These are phyloP conservation scores for Casuarina glauca DNA, from an alignment of 306 rosid genomes.

Conservation along the genomic window DNA sequence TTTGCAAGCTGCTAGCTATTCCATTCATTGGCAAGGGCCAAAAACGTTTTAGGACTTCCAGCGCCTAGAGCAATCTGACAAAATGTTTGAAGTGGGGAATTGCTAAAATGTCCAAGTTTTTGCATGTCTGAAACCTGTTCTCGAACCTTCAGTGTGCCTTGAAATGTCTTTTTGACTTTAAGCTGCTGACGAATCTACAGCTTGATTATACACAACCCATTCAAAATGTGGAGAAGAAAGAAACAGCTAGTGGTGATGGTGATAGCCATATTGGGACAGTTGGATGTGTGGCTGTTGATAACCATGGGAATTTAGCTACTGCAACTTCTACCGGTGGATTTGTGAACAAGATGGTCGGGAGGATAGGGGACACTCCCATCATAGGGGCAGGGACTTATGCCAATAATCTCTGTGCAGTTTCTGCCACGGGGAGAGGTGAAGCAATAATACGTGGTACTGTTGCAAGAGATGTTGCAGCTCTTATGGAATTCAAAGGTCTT, in stretches of 20 bases:
- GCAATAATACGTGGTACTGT: conserved; percentile 68
- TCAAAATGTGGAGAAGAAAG: conserved; percentile 42
- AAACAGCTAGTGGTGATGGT: conserved; percentile 43
- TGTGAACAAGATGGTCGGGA: conserved; percentile 87
- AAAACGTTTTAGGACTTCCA: not conserved
- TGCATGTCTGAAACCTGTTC: not conserved
- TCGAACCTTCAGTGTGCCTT: not conserved
- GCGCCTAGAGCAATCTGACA: not conserved
- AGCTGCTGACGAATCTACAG: conserved; percentile 41
- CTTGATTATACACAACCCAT: conserved; percentile 75
- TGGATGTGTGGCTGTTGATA: conserved; percentile 89
- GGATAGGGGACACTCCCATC: conserved; percentile 85
- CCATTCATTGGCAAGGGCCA: not conserved
- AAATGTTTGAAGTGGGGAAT: not conserved
- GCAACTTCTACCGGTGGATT: conserved; percentile 93
- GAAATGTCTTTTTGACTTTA: not conserved
- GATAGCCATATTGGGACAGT: conserved; percentile 86
- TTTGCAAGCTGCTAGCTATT: not conserved
- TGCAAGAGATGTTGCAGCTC: conserved; percentile 90
- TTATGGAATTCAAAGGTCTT: conserved; percentile 79
- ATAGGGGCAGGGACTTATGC: conserved; percentile 93
- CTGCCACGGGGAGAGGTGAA: conserved; percentile 89
- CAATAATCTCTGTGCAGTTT: conserved; percentile 77
- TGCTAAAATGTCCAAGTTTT: not conserved
- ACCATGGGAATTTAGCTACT: conserved; percentile 70